Evolutionary conservation across 768 basidiomycete genomes (phyloP), one percentile per base, ranked within the genome.

Genomic region (Asterophora lycoperdoides): DNA sequence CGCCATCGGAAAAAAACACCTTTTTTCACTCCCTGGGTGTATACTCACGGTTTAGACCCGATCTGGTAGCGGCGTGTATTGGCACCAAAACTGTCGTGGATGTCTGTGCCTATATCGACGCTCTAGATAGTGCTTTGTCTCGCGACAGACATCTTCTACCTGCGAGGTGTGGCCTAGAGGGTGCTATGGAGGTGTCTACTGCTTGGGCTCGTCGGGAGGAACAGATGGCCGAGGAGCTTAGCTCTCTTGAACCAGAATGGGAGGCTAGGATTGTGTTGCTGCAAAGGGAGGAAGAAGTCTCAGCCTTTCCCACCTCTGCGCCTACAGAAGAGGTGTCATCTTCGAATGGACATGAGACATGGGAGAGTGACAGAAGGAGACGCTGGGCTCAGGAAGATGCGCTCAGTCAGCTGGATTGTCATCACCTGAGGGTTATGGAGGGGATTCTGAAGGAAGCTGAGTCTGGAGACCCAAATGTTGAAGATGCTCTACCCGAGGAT

Each of bases 1-100:
- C 83, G 3, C 61, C 73, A 1, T 55, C 66, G n/a, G 91, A 93
- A 59, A 84, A 86, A 52, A 72, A 80, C 20, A 54, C 60, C 0
- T 89, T 93, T 66, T 93, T 91, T 63, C 84, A 79, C 62, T 83
- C 77, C 0, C 64, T 93, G 17, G 65, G 75, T 20, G 62, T 81
- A 1, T 69, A 86, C 64, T 92, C 89, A 15, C 76, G 86, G 19
- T 72, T 86, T 36, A 69, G 88, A 17, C 86, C 89, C 0, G 91
- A 93, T 63, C 74, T 92, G 40, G 84, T 93, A 42, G 81, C 88
- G 0, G 72, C 68, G 5, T 76, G 76, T 41, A 68, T 92, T n/a
- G 71, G 72, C 50, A 81, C 84, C 17, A 89, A 86, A 67, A 78
- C 72, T 11, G 70, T 77, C 8, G 65, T 77, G 42, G 87, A 93